Evolutionary conservation across 1,139 yeast species (phyloP), one percentile per base, ranked within the genome.

Genomic region (Pichia inconspicua): DNA sequence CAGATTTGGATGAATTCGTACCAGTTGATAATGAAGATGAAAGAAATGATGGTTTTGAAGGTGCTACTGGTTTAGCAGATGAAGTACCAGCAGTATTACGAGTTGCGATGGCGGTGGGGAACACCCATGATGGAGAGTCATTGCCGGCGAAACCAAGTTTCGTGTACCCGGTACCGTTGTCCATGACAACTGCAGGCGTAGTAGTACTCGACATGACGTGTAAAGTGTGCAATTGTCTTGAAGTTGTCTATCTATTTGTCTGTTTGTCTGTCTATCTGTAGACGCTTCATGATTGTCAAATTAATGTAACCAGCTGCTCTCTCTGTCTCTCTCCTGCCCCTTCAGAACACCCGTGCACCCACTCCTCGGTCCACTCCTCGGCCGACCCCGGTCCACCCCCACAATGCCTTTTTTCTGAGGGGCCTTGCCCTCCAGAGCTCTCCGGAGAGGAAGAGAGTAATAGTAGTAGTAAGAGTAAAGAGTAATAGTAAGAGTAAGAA

Each of bases 81-180:
- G 69, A 55, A 1, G 67, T 58, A 7, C 68, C 71, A 5, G 71
- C 71, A 5, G 71, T 60, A 25, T 75, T 69, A 51, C 83, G 72
- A 43, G 97, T 90, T 40, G 98, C 92, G 67, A 92, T 94, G 12
- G 96, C 97, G 1, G 99, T 92, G 44, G 99, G 99, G 63, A 92
- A 88, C 43, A 92, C 88, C 75, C 86, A 94, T 9, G 97, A 89
- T 35, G 99, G 99, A 15, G 97, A 78, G 69, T 92, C 98, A 66
- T 92, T 92, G 48, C 99, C 99, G 58, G 99, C 98, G 70, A 90
- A 92, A 28, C 99, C 99, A 55, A 92, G 77, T 66, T 92, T 92
- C 64, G 98, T 92, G 61, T 90, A 75, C 55, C 99, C 99, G 57
- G 99, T 92, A 75, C 99, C 99, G 64, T 85, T 85, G 75, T 57